Conservation (phyloP, 345 rosid species). For the Acer saccharum region DNA sequence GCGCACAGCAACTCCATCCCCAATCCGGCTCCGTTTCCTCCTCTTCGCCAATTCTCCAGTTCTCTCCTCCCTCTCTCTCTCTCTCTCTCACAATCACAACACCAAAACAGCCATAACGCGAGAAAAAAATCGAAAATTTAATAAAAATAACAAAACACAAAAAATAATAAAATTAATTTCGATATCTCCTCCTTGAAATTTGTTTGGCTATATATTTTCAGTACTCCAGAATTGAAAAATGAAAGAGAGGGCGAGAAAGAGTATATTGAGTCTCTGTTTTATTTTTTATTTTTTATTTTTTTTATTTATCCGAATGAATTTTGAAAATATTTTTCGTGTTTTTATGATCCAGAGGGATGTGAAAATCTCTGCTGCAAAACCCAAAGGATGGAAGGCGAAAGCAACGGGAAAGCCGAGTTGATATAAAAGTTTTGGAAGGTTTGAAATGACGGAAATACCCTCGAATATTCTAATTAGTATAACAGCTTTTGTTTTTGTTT, state of each 20-base stretch:
- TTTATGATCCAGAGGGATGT: slow-evolving; percentile 16
- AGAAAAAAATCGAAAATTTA: neutral
- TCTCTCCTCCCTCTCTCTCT: neutral
- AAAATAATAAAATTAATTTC: neutral
- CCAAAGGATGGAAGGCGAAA: slow-evolving; percentile 11
- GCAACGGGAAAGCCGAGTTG: neutral
- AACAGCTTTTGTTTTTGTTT: neutral
- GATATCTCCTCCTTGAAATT: neutral
- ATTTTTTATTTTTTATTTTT: too few species aligned
- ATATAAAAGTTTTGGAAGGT: slow-evolving; percentile 11
- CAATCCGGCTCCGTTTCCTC: slow-evolving; percentile 20
- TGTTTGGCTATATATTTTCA: neutral
- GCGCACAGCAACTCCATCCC: slow-evolving; percentile 62
- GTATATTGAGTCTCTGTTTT: neutral
- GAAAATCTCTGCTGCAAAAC: slow-evolving; percentile 10
- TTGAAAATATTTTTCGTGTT: too few species aligned
- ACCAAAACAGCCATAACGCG: neutral
- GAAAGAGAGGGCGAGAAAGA: neutral
- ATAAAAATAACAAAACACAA: neutral
- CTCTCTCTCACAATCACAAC: slow-evolving; percentile 1
- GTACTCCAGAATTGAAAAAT: neutral
- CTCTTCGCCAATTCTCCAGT: slow-evolving; percentile 16
- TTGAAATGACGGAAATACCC: slow-evolving; percentile 31
- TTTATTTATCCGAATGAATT: neutral
- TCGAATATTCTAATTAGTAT: neutral